Percentiles rank a stretch among this genome's conserved stretches.
Conservation (phyloP, 495 filamentous ascomycete species). For the Aspergillus sparsus region DNA sequence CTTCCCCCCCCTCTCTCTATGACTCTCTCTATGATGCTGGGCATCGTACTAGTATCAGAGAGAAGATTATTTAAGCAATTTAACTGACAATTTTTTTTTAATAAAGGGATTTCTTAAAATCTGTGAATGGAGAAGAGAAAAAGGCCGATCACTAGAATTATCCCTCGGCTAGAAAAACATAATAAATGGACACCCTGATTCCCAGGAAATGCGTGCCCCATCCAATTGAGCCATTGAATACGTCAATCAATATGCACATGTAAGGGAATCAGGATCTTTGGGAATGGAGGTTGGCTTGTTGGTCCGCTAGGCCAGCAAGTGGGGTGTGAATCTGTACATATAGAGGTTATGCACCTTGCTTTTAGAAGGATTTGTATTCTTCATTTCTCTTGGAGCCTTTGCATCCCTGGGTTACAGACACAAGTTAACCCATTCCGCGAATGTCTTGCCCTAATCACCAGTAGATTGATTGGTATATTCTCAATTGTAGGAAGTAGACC, state of each 20-base stretch:
- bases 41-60: neutral
- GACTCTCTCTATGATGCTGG: neutral
- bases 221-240: neutral
- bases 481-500: too few species aligned
- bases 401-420: too few species aligned
- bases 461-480: too few species aligned
- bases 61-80: conserved; percentile 1
- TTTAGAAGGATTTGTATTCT: conserved; percentile 32
- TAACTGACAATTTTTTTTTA: neutral
- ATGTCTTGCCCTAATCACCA: too few species aligned
- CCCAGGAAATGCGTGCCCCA: neutral
- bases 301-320: conserved; percentile 9
- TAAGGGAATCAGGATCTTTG: conserved; percentile 19
- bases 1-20: neutral
- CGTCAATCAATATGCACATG: neutral
- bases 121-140: conserved; percentile 69
- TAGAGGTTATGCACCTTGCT: conserved; percentile 44
- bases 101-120: conserved; percentile 75
- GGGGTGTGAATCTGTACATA: conserved; percentile 44
- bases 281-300: conserved; percentile 9
- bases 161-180: conserved; percentile 12
- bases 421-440: too few species aligned
- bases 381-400: conserved; percentile 11
- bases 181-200: conserved; percentile 12
- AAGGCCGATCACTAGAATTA: conserved; percentile 61